Base-by-base conservation (phyloP, 345 rosid genomes). In the Passiflora organensis region DNA sequence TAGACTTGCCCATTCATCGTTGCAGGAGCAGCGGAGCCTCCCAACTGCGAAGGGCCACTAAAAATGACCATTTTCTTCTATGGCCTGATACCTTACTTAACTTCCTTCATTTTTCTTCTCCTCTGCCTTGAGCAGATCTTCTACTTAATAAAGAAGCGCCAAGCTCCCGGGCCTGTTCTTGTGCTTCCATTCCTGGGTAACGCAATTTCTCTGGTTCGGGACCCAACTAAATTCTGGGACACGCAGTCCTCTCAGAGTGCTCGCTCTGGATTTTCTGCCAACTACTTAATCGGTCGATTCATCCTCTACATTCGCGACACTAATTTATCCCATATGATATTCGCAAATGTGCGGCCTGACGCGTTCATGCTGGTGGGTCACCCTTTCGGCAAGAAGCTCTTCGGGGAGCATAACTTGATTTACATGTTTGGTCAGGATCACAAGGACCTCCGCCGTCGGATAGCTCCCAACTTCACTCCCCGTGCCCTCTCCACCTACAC, bases 361-460 rank as follows among this genome's bases (percentile, higher is more conserved):
- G 96, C 87, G 2, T 91, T 91, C 75, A 62, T 58, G 55, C 80
- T 91, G 1, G 69, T 87, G 1, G 97, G 94, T 13, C 91, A 87
- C 68, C 96, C 91, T 0, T 91, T 91, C 22, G 97, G 97, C 0
- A 91, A 83, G 57, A 87, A 82, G 51, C 80, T 91, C 6, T 91
- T 91, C 50, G 96, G 96, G 4, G 87, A 91, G 10, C 91, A 87
- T 60, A 91, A 91, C 57, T 47, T 91, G 61, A 85, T 91, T 24
- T 91, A 83, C 65, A 74, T 87, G 87, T 79, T 83, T 55, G 97
- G 94, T 0, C 89, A 91, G 8, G 87, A 81, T 13, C 96, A 91
- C 64, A 91, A 83, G 14, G 81, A 83, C 46, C 82, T 91, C 48
- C 91, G 96, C 38, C 79, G 86, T 25, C 84, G 78, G 36, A 75